These are phyloP conservation scores for Conidiobolus incongruus DNA, from an alignment of 371 early-diverging fungal species.

Conservation along the genomic window DNA sequence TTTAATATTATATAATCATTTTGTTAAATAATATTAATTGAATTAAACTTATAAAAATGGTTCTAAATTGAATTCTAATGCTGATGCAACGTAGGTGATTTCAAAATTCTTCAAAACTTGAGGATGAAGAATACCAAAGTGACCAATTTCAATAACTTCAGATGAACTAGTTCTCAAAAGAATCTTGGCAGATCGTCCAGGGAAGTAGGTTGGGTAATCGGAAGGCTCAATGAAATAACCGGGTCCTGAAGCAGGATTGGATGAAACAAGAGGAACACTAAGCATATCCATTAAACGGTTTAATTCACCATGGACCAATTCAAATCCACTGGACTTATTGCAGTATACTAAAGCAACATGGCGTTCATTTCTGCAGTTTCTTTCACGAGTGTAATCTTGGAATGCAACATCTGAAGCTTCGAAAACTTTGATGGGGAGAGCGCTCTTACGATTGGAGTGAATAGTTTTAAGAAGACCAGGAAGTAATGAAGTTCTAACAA, in stretches of 20 bases:
- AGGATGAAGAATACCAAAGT: conserved; percentile 88
- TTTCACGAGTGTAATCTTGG: conserved; percentile 55
- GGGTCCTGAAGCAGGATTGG: conserved; percentile 12
- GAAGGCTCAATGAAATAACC: no score
- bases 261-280: conserved; percentile 20
- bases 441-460: conserved; percentile 69
- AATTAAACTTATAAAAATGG: conserved; percentile 88
- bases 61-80: conserved; percentile 87
- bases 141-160: conserved; percentile 29
- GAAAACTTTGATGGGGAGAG: conserved; percentile 91
- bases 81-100: conserved; percentile 64
- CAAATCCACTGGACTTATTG: conserved; percentile 77
- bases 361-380: conserved; percentile 80
- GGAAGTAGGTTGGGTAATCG: conserved; percentile 80
- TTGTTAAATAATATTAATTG: no score
- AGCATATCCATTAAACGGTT: conserved; percentile 80
- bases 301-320: conserved; percentile 78
- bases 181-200: conserved; percentile 75
- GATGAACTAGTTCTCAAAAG: conserved; percentile 13
- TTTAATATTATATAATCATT: no score
- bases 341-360: conserved; percentile 75
- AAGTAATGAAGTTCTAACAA: conserved; percentile 76
- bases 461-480: conserved; percentile 96
- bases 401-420: conserved; percentile 94
- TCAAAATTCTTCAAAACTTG: conserved; percentile 70